These are phyloP conservation scores for Ormosia emarginata DNA, from an alignment of 306 rosid genomes.

Conservation along the genomic window DNA sequence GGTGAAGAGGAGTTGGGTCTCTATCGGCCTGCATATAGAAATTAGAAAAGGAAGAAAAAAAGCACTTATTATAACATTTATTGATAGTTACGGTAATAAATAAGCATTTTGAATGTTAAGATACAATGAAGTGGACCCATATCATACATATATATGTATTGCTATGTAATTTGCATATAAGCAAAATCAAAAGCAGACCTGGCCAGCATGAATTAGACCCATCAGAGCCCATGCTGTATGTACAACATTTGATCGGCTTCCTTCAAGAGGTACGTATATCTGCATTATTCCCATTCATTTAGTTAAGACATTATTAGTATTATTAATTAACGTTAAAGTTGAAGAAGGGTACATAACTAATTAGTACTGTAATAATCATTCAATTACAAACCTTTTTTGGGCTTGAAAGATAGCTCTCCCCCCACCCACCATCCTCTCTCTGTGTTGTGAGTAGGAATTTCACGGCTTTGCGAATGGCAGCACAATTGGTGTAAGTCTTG, in stretches of 20 bases:
- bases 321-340: not conserved
- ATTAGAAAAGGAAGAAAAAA: not conserved
- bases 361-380: not conserved
- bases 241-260: conserved; percentile 52
- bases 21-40: conserved; percentile 40
- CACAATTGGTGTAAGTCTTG: conserved; percentile 40
- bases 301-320: not conserved
- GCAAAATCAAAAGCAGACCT: conserved; percentile 24
- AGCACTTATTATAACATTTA: not conserved
- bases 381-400: conserved; percentile 37
- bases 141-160: not conserved
- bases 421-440: conserved; percentile 71
- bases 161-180: not conserved
- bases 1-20: conserved; percentile 58
- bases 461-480: conserved; percentile 47
- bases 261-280: conserved; percentile 52
- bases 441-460: conserved; percentile 47
- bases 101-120: not conserved
- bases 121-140: not conserved
- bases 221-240: conserved; percentile 76
- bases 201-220: conserved; percentile 59
- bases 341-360: not conserved
- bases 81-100: not conserved
- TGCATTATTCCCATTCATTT: conserved; percentile 4
- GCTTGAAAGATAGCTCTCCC: conserved; percentile 61